Evolutionary conservation across 257 asterid species (phyloP).

Genomic region (Ilex asprella): DNA sequence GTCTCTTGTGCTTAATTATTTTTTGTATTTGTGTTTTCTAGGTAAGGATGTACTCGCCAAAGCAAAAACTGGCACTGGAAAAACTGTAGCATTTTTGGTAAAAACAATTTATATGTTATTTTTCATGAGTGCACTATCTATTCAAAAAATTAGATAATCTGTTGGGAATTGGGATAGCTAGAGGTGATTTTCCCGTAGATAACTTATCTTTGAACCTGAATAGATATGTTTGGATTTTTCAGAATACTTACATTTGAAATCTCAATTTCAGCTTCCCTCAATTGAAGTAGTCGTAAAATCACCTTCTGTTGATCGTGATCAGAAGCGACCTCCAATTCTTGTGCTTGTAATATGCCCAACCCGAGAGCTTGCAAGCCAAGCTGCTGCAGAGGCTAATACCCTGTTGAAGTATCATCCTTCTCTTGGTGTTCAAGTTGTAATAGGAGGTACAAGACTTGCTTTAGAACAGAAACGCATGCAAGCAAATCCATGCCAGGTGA

Average conservation of each 20-base stretch:
- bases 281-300: conserved; percentile 72
- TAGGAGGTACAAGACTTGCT: conserved; percentile 85
- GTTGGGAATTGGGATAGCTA: no score
- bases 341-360: conserved; percentile 96
- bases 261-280: conserved; percentile 81
- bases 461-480: conserved; percentile 90
- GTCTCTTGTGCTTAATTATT: no score
- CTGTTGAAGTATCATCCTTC: conserved; percentile 90
- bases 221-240: neutral
- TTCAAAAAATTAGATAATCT: no score
- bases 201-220: no score
- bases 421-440: conserved; percentile 94
- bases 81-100: conserved; percentile 97
- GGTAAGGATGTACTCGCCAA: conserved; percentile 46
- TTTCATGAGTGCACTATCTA: neutral
- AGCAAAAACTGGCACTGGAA: conserved; percentile 98
- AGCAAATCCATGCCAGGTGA: conserved; percentile 93
- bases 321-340: conserved; percentile 61
- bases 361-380: conserved; percentile 93
- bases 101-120: conserved; percentile 14
- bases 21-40: neutral
- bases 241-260: conserved; percentile 15
- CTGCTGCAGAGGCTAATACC: conserved; percentile 83
- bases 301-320: conserved; percentile 42
- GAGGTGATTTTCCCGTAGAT: no score